These are phyloP conservation scores for Macadamia tetraphylla DNA, from an alignment of 164 flowering plant species.

Conservation along the genomic window DNA sequence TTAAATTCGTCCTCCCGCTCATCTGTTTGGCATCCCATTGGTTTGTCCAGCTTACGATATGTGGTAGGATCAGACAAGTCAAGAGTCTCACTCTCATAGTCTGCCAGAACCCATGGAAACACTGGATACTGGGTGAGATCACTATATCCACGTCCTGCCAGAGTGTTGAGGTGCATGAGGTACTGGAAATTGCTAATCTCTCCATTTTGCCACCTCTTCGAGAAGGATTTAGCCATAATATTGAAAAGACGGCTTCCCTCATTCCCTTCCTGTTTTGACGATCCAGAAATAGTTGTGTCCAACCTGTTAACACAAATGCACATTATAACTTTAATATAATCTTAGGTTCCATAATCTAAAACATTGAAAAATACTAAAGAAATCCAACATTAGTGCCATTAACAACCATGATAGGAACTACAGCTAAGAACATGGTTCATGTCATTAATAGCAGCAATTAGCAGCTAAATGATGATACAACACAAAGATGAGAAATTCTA, in stretches of 20 bases:
- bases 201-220: slow-evolving; percentile 99
- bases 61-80: slow-evolving; percentile 69
- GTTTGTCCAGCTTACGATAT: slow-evolving; percentile 88
- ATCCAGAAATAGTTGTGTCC: slow-evolving; percentile 94
- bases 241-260: slow-evolving; percentile 96
- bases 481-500: too few relatives aligned
- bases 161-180: slow-evolving; percentile 97
- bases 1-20: slow-evolving; percentile 96
- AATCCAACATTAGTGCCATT: background rate
- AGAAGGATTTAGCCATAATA: slow-evolving; percentile 88
- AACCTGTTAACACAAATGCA: slow-evolving; percentile 46
- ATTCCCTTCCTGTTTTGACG: slow-evolving; percentile 81
- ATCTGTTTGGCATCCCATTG: slow-evolving; percentile 98
- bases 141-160: slow-evolving; percentile 99
- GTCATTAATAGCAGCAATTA: background rate
- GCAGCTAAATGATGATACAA: too few relatives aligned
- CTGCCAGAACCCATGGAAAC: slow-evolving; percentile 98
- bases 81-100: slow-evolving; percentile 85
- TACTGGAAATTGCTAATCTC: slow-evolving; percentile 99
- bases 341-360: background rate
- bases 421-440: background rate
- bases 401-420: background rate
- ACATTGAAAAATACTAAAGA: background rate
- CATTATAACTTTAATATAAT: background rate
- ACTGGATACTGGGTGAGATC: slow-evolving; percentile 99